Conservation (phyloP, 768 basidiomycete species). For the Mycena haematopus region DNA sequence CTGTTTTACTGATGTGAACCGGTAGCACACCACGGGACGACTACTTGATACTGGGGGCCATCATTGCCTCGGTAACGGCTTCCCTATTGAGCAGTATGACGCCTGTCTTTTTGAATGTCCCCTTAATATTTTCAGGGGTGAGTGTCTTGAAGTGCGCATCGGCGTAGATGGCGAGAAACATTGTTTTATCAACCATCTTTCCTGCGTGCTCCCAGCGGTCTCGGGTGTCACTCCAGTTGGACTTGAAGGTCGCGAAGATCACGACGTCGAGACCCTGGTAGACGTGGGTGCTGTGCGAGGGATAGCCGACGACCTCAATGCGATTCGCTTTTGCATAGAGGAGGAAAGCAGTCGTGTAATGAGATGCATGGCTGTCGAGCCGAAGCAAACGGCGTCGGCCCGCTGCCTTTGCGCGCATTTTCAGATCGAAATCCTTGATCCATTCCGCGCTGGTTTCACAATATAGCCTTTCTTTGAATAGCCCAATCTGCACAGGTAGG, state of each 20-base stretch:
- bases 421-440: constrained; percentile 48
- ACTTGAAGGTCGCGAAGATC: constrained; percentile 28
- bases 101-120: constrained; percentile 43
- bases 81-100: constrained; percentile 39
- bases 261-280: constrained; percentile 34
- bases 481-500: constrained; percentile 33
- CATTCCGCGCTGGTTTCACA: constrained; percentile 43
- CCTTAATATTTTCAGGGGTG: constrained; percentile 34
- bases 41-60: constrained; percentile 38
- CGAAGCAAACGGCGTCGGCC: constrained; percentile 41
- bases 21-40: constrained; percentile 13
- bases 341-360: constrained; percentile 47
- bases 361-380: constrained; percentile 55
- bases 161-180: constrained; percentile 35
- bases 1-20: no score
- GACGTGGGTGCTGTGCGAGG: constrained; percentile 44
- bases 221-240: constrained; percentile 24
- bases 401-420: constrained; percentile 43
- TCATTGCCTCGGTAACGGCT: constrained; percentile 34
- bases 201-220: constrained; percentile 28
- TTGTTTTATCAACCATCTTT: constrained; percentile 25
- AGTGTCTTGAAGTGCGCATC: constrained; percentile 35
- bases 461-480: constrained; percentile 46
- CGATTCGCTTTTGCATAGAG: constrained; percentile 41
- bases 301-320: constrained; percentile 53